These are phyloP conservation scores for Paxillus ammoniavirescens DNA, from an alignment of 768 basidiomycete genomes.

Conservation along the genomic window DNA sequence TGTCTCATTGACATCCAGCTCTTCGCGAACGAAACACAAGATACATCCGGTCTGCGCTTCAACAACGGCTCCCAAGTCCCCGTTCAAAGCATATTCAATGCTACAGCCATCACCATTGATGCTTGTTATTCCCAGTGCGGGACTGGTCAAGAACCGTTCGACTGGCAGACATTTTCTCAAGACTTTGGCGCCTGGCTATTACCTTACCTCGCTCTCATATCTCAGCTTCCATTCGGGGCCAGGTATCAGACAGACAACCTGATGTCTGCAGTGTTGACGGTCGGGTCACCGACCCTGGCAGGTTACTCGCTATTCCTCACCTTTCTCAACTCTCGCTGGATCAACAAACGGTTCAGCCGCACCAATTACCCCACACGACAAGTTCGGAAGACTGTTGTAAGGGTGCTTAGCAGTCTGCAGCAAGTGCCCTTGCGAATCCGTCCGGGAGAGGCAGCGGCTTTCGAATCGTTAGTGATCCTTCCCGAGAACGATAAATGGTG, in stretches of 20 bases:
- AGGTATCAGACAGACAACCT: constrained; percentile 40
- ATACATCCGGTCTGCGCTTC: constrained; percentile 2
- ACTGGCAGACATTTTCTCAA: constrained; percentile 28
- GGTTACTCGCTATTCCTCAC: constrained; percentile 45
- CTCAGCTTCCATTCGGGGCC: constrained; percentile 49
- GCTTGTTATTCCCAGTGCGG: constrained; percentile 14
- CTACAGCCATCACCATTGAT: constrained; percentile 7
- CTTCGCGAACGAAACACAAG: neutral
- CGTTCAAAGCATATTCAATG: neutral
- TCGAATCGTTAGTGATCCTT: constrained; percentile 43
- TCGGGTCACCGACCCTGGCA: constrained; percentile 46
- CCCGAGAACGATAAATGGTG: constrained; percentile 45
- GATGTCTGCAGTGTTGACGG: constrained; percentile 39
- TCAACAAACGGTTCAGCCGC: constrained; percentile 31
- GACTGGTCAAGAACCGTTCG: constrained; percentile 9
- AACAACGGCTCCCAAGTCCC: neutral
- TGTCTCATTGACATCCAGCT: constrained; percentile 13
- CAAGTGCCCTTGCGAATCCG: constrained; percentile 39
- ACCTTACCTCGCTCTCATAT: constrained; percentile 48
- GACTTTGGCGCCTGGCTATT: constrained; percentile 45
- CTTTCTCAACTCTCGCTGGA: constrained; percentile 44
- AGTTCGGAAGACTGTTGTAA: constrained; percentile 23
- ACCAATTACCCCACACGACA: constrained; percentile 23
- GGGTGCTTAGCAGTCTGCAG: constrained; percentile 39
- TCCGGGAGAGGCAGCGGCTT: constrained; percentile 22